These are phyloP conservation scores for Schoenoplectus triqueter DNA, from an alignment of 202 grass and related monocot genomes.

Conservation along the genomic window DNA sequence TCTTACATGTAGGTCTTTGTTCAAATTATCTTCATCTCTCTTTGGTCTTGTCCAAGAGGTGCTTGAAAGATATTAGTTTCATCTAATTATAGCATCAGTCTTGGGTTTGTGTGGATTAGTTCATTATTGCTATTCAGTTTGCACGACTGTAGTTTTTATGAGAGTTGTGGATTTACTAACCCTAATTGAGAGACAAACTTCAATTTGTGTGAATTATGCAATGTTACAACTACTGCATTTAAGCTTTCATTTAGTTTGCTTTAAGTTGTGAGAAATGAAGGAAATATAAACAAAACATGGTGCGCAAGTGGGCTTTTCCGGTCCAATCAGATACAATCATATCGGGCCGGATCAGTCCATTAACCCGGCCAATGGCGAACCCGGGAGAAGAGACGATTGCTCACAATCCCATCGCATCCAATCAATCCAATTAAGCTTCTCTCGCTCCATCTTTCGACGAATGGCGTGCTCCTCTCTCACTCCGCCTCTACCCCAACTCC, in stretches of 20 bases:
- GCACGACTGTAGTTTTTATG: background rate
- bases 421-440: background rate
- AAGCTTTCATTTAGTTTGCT: background rate
- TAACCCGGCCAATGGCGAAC: background rate
- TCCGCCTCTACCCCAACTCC: slow-evolving; percentile 39
- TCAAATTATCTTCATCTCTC: background rate
- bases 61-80: background rate
- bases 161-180: no score
- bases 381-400: slow-evolving; percentile 25
- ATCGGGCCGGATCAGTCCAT: background rate
- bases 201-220: background rate
- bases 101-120: background rate
- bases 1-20: background rate
- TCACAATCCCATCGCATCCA: background rate
- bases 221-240: background rate
- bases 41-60: background rate
- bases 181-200: background rate
- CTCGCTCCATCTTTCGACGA: background rate
- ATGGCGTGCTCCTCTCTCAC: slow-evolving; percentile 54
- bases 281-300: background rate
- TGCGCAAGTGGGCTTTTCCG: background rate
- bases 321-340: background rate
- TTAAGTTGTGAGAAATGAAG: background rate
- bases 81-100: background rate
- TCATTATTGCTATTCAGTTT: background rate